Base-by-base conservation (phyloP, 768 basidiomycete genomes). In the Podaxis sp. region DNA sequence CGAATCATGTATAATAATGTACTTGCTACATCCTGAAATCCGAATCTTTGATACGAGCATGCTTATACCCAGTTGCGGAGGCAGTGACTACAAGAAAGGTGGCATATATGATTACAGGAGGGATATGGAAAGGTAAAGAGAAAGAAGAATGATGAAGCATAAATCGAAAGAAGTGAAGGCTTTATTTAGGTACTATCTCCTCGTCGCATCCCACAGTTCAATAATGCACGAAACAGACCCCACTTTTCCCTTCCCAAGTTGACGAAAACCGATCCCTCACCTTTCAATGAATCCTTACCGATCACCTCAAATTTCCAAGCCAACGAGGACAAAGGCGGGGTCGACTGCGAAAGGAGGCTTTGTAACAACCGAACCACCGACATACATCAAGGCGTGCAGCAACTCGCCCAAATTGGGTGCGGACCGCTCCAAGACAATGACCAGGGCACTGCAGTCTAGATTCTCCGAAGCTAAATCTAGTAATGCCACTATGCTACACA, bases 331-430 rank as follows among this genome's bases (percentile, higher is more conserved):
- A 72, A 87, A 93, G 17, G 87, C 85, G 30, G 89, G 82, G 70
- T 92, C 85, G 62, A 89, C 85, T 69, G 86, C 80, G 80, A 90
- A 91, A 26, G 85, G 86, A 59, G 91, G 90, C 71, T 86, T 88
- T 58, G 92, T 91, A 56, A 96, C 87, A 58, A 96, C 89, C 55
- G 83, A 85, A 60, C 91, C 94, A 65, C 93, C 93, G 57, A 95
- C 91, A 75, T 96, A 96, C 91, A 96, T 92, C 65, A 96, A 82
- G 55, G 94, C 90, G 71, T 96, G 95, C 40, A 96, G 79, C 61
- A 95, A 78, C 69, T 87, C 85, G 67, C 88, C 84, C 59, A 95
- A 81, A 59, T 82, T 84, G 17, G 86, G 83, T 46, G 87, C 89
- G 0, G 87, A 81, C 67, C 89, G 85, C 73, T 93, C 90, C 60